phyloP scores from a whole-genome alignment of 1,284 basidiomycete genomes.

The Tremellales sp. region DNA sequence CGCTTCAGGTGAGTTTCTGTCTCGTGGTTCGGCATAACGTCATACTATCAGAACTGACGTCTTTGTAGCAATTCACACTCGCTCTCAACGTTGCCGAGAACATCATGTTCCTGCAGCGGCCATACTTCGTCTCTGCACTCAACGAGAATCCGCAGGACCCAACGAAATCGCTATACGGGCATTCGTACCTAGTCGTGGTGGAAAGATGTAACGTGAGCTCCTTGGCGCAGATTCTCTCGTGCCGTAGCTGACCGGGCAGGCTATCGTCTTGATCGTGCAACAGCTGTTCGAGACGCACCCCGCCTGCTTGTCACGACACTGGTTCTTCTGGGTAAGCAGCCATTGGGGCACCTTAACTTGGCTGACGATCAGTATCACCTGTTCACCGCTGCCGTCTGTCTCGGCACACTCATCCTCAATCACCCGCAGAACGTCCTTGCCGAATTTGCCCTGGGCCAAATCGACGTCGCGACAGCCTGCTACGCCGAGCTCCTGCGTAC shows the following conservation, averaged over 20 bases:
- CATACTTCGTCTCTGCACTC: constrained; percentile 35
- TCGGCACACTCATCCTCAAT: constrained; percentile 26
- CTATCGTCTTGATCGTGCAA: no score
- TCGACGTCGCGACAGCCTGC: constrained; percentile 21
- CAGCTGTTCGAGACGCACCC: no score
- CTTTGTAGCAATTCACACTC: constrained; percentile 24
- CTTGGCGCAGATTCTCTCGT: background rate
- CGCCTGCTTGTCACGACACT: constrained; percentile 24
- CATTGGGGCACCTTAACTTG: background rate
- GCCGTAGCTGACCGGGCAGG: no score
- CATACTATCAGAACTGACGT: no score
- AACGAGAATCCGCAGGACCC: constrained; percentile 28
- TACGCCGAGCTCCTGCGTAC: constrained; percentile 20
- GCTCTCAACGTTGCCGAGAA: constrained; percentile 27
- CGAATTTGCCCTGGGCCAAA: constrained; percentile 20
- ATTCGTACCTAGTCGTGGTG: constrained; percentile 28
- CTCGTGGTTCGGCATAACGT: no score
- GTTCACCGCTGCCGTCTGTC: constrained; percentile 32
- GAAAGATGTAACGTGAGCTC: constrained; percentile 29
- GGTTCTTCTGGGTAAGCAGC: constrained; percentile 27
- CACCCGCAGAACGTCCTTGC: constrained; percentile 24
- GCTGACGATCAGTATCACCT: constrained; percentile 19
- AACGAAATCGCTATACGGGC: constrained; percentile 20
- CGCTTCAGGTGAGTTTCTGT: constrained; percentile 19
- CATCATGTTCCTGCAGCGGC: constrained; percentile 28